Percentiles rank a stretch among this genome's conserved stretches.
Evolutionary conservation across 768 basidiomycete genomes (phyloP).

Genomic region (Candolleomyces eurysporus): DNA sequence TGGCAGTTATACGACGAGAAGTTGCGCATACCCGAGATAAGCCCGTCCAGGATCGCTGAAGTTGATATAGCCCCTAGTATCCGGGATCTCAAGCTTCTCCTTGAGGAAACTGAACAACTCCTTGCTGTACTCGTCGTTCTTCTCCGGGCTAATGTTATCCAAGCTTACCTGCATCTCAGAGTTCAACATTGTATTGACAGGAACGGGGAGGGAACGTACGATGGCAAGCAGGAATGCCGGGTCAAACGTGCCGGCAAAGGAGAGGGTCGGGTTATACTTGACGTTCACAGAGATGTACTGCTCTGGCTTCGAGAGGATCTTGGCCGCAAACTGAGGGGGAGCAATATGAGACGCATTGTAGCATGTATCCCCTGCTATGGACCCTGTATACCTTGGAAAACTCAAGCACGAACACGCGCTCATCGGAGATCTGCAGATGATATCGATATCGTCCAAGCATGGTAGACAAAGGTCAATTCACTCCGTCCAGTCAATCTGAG

Average conservation of each 20-base stretch:
- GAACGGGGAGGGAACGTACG: slow-evolving; percentile 34
- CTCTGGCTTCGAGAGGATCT: slow-evolving; percentile 55
- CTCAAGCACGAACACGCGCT: slow-evolving; percentile 3
- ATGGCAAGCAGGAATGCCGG: slow-evolving; percentile 60
- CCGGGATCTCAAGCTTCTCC: slow-evolving; percentile 47
- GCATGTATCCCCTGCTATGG: neutral
- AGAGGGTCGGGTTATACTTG: slow-evolving; percentile 56
- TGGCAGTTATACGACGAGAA: neutral
- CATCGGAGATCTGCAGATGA: slow-evolving; percentile 1
- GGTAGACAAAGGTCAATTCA: neutral
- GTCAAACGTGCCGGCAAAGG: slow-evolving; percentile 61
- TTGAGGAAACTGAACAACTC: slow-evolving; percentile 54
- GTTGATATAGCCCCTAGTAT: slow-evolving; percentile 58
- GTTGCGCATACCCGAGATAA: slow-evolving; percentile 42
- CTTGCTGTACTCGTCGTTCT: slow-evolving; percentile 54
- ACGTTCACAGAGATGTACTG: slow-evolving; percentile 52
- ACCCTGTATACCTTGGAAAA: slow-evolving; percentile 1
- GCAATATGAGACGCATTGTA: neutral
- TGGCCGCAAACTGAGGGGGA: slow-evolving; percentile 45
- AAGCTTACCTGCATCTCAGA: slow-evolving; percentile 45
- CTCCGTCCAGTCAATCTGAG: neutral
- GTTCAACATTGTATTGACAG: too few species aligned
- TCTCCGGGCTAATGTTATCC: slow-evolving; percentile 48
- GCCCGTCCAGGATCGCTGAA: slow-evolving; percentile 55
- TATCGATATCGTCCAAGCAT: neutral